Evolutionary conservation across 202 grass and related monocot genomes (phyloP).

Genomic region (Schoenoplectus triqueter): DNA sequence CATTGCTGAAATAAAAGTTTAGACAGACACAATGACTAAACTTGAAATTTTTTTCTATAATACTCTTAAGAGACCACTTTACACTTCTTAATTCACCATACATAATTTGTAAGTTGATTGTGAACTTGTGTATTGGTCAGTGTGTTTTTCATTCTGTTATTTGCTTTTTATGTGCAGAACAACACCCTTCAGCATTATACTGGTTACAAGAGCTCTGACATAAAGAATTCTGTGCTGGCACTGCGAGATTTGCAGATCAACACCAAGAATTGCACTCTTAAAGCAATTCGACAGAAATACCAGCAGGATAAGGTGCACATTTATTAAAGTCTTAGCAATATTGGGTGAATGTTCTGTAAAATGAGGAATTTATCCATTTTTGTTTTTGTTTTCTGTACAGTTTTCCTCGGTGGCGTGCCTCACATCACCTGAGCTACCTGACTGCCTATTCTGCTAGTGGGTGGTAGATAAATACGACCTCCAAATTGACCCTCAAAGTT

Average conservation of each 20-base stretch:
- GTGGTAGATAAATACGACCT: constrained; percentile 27
- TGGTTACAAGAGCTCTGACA: constrained; percentile 64
- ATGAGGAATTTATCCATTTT: not conserved
- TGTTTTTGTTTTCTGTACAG: constrained; percentile 43
- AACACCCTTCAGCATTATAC: constrained; percentile 80
- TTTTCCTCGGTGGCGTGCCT: constrained; percentile 71
- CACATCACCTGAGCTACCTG: constrained; percentile 56
- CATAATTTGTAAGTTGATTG: not conserved
- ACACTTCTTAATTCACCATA: not conserved
- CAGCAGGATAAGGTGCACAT: constrained; percentile 74
- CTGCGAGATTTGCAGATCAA: constrained; percentile 76
- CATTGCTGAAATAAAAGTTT: not conserved
- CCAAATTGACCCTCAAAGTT: constrained; percentile 27
- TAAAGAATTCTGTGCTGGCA: constrained; percentile 53
- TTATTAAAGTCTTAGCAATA: constrained; percentile 27
- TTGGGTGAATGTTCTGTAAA: not conserved
- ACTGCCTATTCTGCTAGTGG: constrained; percentile 63
- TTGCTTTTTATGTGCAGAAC: constrained; percentile 55
- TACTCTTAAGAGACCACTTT: not conserved
- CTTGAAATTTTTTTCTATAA: no score
- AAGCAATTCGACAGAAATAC: constrained; percentile 84
- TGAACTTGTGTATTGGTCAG: not conserved
- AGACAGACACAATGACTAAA: not conserved
- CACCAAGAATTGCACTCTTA: constrained; percentile 63
- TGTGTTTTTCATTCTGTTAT: constrained; percentile 1